Conservation (phyloP, 805 yeast genomes). For the Monosporozyma yasuniensis region DNA sequence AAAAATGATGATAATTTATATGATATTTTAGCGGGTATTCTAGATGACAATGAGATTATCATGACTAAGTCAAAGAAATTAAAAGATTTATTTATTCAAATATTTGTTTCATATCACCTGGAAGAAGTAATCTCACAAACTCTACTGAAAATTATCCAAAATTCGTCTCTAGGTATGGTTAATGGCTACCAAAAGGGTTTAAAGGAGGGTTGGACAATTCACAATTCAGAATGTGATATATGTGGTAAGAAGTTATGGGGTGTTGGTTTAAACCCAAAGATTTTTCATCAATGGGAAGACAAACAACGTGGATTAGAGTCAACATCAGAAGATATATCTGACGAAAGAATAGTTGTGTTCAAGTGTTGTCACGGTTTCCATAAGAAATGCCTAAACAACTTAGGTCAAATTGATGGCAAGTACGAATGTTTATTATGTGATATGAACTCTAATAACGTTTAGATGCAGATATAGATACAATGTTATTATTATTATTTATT, state of each 20-base stretch:
- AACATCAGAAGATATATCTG: background rate
- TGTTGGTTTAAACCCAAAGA: constrained; percentile 39
- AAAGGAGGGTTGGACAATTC: constrained; percentile 56
- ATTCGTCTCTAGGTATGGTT: constrained; percentile 44
- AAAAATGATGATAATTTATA: constrained; percentile 30
- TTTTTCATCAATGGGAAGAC: constrained; percentile 52
- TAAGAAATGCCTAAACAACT: constrained; percentile 18
- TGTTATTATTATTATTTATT: background rate
- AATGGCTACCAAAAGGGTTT: constrained; percentile 34
- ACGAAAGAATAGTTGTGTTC: constrained; percentile 14
- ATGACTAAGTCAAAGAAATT: constrained; percentile 52
- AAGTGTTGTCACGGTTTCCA: constrained; percentile 28
- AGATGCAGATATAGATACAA: background rate
- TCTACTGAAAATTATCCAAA: constrained; percentile 46
- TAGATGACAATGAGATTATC: constrained; percentile 39
- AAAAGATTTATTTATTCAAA: constrained; percentile 49
- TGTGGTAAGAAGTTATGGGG: constrained; percentile 78
- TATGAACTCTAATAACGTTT: background rate
- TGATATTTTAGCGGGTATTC: constrained; percentile 45
- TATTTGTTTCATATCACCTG: constrained; percentile 53
- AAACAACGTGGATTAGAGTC: constrained; percentile 24
- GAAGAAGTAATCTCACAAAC: constrained; percentile 49
- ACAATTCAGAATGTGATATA: constrained; percentile 52
- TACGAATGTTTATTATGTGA: constrained; percentile 21
- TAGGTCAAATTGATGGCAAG: constrained; percentile 18